Evolutionary conservation across 2,329 filamentous ascomycete species (phyloP).

Genomic region (Fusarium sambucinum): DNA sequence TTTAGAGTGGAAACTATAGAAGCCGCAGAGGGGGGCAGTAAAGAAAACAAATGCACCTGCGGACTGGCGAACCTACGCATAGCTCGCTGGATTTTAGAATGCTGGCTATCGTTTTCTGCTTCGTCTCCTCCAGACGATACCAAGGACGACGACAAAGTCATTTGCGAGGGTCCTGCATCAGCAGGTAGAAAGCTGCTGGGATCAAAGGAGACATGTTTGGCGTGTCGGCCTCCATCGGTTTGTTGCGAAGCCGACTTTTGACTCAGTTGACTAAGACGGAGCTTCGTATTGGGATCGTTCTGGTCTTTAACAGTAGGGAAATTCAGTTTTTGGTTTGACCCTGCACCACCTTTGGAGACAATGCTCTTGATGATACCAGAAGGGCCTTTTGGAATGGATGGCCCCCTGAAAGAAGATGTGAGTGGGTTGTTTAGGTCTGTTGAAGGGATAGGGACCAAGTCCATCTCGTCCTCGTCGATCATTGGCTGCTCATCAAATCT

Average conservation of each 20-base stretch:
- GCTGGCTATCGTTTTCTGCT: conserved; percentile 12
- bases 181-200: conserved; percentile 20
- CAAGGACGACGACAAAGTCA: conserved; percentile 30
- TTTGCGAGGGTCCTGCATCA: conserved; percentile 9
- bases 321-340: conserved; percentile 61
- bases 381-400: conserved; percentile 13
- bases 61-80: conserved; percentile 22
- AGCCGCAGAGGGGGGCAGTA: conserved; percentile 47
- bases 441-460: conserved; percentile 29
- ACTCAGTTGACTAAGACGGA: conserved; percentile 75
- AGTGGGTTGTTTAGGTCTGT: conserved; percentile 4
- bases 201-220: conserved; percentile 45
- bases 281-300: conserved; percentile 70
- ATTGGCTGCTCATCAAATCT: background rate
- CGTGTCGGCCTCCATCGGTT: conserved; percentile 52
- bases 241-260: conserved; percentile 60
- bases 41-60: conserved; percentile 43
- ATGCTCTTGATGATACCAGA: conserved; percentile 1
- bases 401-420: conserved; percentile 4
- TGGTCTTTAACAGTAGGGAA: conserved; percentile 85
- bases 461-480: conserved; percentile 15
- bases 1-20: conserved; percentile 41
- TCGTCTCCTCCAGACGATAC: conserved; percentile 22
- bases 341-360: conserved; percentile 10
- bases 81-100: conserved; percentile 31